Conservation (phyloP, 192 early-diverging fungal species). For the Podila epicladia region DNA sequence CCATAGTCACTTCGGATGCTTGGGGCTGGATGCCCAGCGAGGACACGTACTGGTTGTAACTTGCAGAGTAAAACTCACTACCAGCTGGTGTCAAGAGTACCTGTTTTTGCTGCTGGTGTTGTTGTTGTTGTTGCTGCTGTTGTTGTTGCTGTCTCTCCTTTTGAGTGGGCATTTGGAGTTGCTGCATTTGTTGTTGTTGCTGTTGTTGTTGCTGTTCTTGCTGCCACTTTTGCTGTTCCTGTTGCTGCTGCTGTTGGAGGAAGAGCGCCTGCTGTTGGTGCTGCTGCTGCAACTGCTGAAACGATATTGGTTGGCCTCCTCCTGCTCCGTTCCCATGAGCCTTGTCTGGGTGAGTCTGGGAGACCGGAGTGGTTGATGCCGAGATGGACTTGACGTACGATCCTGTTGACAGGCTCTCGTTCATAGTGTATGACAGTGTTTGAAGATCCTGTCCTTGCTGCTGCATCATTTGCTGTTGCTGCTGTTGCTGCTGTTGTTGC, state of each 20-base stretch:
- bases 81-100: conserved; percentile 29
- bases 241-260: conserved; percentile 37
- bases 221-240: conserved; percentile 31
- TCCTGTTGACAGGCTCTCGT: conserved; percentile 8
- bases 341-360: conserved; percentile 39
- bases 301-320: neutral
- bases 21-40: conserved; percentile 27
- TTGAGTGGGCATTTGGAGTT: neutral
- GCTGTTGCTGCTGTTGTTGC: conserved; percentile 30
- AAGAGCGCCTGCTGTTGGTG: conserved; percentile 28
- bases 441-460: neutral
- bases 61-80: conserved; percentile 19
- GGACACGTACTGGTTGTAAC: conserved; percentile 38
- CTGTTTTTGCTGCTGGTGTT: conserved; percentile 18
- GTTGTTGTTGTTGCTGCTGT: conserved; percentile 4
- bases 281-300: conserved; percentile 37
- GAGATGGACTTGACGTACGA: conserved; percentile 10
- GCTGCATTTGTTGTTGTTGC: conserved; percentile 17
- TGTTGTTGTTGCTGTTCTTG: conserved; percentile 42
- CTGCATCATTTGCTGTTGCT: conserved; percentile 11
- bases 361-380: conserved; percentile 39
- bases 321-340: neutral
- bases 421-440: conserved; percentile 1
- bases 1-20: conserved; percentile 7
- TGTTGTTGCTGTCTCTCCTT: neutral